Base-by-base conservation (phyloP, 1,139 yeast species). In the Debaryomyces sp. region DNA sequence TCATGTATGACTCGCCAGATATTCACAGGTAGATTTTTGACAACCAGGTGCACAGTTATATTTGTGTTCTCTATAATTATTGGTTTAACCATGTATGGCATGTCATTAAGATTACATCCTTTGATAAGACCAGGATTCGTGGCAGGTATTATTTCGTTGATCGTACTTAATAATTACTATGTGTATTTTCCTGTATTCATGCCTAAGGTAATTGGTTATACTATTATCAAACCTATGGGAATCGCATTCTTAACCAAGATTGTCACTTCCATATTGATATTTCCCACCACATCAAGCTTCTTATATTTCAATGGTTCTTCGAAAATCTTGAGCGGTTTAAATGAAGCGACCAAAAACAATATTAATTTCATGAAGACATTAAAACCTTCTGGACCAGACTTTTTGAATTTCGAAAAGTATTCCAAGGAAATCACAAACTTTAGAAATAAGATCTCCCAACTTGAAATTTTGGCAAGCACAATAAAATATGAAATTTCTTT, bases 251-350 rank as follows among this genome's bases (percentile, higher is more conserved):
- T 62, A 1, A 32, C 64, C 10, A 59, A 58, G 24, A 48, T 67
- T 5, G 43, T 63, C 1, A 46, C 56, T 2, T 39, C 66, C 1
- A 29, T 61, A 1, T 23, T 70, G 2, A 53, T 71, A 1, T 71
- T 64, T 49, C 77, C 77, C 0, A 54, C 58, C n/a, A 65, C 75
- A 4, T 61, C 76, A 5, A 63, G 59, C 43, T 60, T 45, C 51
- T 55, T 51, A 30, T 68, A 59, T 47, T 56, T 69, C 32, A 50
- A 53, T 7, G 67, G 65, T 2, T 46, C 56, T 12, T 39, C 52
- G 1, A 57, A 53, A 7, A 49, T 61, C 4, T 46, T 68, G 27
- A 50, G 50, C 24, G 52, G 48, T 1, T 50, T 70, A 6, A 49
- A 52, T 21, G 49, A 43, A 1, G 57, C 64, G 3, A 54, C 57